Evolutionary conservation across 805 yeast genomes (phyloP).

Genomic region (Cyberlindnera euphorbiiphila): DNA sequence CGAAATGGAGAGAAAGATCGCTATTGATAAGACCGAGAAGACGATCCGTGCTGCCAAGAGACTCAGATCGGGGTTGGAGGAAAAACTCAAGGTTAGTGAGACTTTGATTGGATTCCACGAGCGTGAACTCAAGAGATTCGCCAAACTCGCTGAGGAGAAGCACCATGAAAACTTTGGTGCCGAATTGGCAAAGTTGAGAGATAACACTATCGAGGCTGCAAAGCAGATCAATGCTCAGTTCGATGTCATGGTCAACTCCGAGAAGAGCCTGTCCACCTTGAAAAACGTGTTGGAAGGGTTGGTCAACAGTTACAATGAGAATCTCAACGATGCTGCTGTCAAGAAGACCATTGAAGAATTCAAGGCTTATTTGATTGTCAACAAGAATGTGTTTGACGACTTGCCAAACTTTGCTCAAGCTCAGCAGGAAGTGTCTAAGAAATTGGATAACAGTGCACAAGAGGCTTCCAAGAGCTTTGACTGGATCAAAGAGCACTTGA

Average conservation of each 20-base stretch:
- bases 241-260: constrained; percentile 21
- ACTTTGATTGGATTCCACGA: constrained; percentile 7
- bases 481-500: constrained; percentile 7
- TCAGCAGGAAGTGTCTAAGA: background rate
- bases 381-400: constrained; percentile 5
- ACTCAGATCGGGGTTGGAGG: constrained; percentile 20
- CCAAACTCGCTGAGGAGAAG: constrained; percentile 1
- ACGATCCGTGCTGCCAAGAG: constrained; percentile 23
- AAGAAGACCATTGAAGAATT: constrained; percentile 60
- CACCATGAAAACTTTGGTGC: constrained; percentile 16
- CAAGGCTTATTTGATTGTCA: constrained; percentile 11
- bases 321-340: constrained; percentile 84
- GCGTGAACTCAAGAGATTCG: constrained; percentile 13
- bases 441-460: constrained; percentile 2
- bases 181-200: constrained; percentile 7
- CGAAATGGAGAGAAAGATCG: constrained; percentile 17
- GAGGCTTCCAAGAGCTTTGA: constrained; percentile 3
- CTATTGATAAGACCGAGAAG: constrained; percentile 18
- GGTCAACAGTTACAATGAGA: constrained; percentile 64
- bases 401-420: background rate
- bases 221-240: constrained; percentile 19
- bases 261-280: constrained; percentile 21
- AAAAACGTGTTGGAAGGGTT: constrained; percentile 44
- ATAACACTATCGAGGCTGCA: constrained; percentile 6
- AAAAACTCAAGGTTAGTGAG: constrained; percentile 8